Evolutionary conservation across 2,329 filamentous ascomycete genomes (phyloP), one percentile per base, ranked within the genome.

Genomic region (Neurospora crassa): DNA sequence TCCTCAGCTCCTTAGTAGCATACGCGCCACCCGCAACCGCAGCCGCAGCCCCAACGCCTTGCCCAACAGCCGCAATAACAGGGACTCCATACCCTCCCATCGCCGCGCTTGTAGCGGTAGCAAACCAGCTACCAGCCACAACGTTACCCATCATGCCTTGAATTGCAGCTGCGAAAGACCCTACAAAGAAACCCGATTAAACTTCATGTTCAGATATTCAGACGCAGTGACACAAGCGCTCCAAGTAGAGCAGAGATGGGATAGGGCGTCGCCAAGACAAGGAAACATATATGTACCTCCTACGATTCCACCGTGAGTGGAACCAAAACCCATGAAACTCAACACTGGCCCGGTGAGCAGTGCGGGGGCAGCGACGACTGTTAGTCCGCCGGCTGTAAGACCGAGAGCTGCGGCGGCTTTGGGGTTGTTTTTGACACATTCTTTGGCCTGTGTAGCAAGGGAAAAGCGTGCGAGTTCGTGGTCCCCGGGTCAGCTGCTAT

Each of bases 31-130:
- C 75, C 20, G 53, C 70, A 16, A 43, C 20, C 0, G 70, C 67
- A 0, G 71, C 45, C 2, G 34, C 69, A 5, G 29, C 74, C 6
- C 74, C 75, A 10, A 63, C 41, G 2, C 37, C 71, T 68, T 75
- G 73, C 0, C 70, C 72, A 67, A 43, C 72, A 5, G 59, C 72
- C 2, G 71, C 67, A 7, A 76, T 73, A 0, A 70, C 53, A 11
- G 71, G 70, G 2, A 69, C 72, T 0, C 75, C 77, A 6, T 73
- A 74, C 1, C 77, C 77, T 4, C 74, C 76, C 59, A 74, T 74
- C 3, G 72, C 77, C 0, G 76, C 76, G 67, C 76, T 78, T 67
- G 76, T 75, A 7, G 73, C 16, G 0, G 68, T 70, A 1, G 77
- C 74, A n/a, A 77, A 77, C 4, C 29, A 2, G 43, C 76, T 73